Evolutionary conservation across 345 rosid genomes (phyloP).

Genomic region (Hibiscus tridactylites): DNA sequence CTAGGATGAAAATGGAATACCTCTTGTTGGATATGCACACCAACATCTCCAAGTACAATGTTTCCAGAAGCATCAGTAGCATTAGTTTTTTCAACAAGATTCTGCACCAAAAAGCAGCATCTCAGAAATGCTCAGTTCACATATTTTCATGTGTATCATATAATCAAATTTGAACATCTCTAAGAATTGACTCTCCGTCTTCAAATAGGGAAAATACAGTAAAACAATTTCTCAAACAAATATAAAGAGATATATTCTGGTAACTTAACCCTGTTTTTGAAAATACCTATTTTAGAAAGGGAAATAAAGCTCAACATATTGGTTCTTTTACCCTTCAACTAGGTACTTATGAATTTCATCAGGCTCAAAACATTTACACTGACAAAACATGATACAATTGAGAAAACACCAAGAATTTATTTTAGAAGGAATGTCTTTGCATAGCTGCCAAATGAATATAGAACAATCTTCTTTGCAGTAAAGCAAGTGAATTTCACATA

Average conservation of each 20-base stretch:
- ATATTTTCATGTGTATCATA: neutral
- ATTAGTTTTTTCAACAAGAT: constrained; percentile 68
- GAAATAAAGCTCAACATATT: neutral
- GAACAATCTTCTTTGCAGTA: neutral
- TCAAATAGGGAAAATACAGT: neutral
- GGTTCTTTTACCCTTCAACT: neutral
- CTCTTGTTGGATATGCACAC: constrained; percentile 94
- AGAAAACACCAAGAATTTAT: neutral
- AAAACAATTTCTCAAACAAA: neutral
- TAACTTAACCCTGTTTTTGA: neutral
- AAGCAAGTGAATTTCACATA: neutral
- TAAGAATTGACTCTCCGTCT: neutral
- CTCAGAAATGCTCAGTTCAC: constrained; percentile 8
- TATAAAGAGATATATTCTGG: neutral
- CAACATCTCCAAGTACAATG: constrained; percentile 70
- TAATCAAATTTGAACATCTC: neutral
- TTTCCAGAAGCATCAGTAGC: constrained; percentile 98
- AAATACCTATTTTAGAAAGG: neutral
- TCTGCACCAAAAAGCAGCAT: constrained; percentile 36
- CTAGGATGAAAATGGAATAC: constrained; percentile 40
- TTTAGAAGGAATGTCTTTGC: neutral
- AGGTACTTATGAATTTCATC: neutral
- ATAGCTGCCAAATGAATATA: neutral
- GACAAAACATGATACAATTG: neutral
- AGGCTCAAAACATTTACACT: neutral